Base-by-base conservation (phyloP, 305 asterid genomes). In the Fraxinus sp. region DNA sequence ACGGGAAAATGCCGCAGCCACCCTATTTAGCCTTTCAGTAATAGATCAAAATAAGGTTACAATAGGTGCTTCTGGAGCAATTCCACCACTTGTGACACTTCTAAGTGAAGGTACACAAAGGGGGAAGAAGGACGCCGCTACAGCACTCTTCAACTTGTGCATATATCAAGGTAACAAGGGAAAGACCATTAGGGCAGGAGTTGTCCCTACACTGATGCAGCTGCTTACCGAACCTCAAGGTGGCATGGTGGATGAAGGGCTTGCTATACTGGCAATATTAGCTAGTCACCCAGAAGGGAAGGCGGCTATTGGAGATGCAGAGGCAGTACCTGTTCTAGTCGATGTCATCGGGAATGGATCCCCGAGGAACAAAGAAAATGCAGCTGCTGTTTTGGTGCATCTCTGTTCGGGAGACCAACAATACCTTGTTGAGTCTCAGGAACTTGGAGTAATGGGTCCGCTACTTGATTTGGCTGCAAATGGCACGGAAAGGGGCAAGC, bases 91-190 rank as follows among this genome's bases (percentile, higher is more conserved):
- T 0, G 98, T 92, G 77, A 84, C 87, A 0, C 93, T 96, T 16
- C 90, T 96, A 52, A 90, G 86, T 35, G 97, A 92, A 81, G 99
- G 98, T 49, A 93, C 92, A 20, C 96, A 89, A 77, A 84, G 98
- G 55, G 99, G 99, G 35, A 94, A 91, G 87, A 96, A 96, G 78
- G 99, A 94, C 46, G 99, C 98, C 0, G 99, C 98, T 0, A 96
- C 97, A 0, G 98, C 99, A 0, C 93, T 96, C 36, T 96, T 96
- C 88, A 94, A 96, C 90, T 83, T 96, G 84, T 93, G 98, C 91
- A 96, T 96, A 85, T 94, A 94, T 87, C 98, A 96, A 83, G 98
- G 98, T 9, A 93, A 96, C 91, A 96, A 94, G 85, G 99, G 97
- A 18, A 96, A 93, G 90, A 98, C 98, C 0, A 95, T 96, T 49